A percentile compares a stretch with the other conserved stretches of the same genome.
phyloP scores from a whole-genome alignment of 2,329 filamentous ascomycete genomes.

The Ophiostoma quercus region DNA sequence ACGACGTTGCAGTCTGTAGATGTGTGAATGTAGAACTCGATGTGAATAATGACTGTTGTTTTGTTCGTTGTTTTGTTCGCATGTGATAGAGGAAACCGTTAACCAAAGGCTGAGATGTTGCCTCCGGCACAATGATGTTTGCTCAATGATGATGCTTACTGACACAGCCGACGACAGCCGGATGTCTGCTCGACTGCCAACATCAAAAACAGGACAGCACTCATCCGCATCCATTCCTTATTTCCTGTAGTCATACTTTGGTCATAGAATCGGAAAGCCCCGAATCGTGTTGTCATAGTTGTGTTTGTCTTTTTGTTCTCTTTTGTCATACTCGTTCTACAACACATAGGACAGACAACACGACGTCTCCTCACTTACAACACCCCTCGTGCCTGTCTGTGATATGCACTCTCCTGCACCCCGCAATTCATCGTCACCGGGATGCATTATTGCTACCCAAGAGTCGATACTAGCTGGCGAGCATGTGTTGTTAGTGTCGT shows the following conservation, averaged over 20 bases:
- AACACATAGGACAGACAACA: neutral
- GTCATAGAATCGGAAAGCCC: neutral
- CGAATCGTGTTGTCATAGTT: neutral
- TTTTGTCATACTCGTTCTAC: neutral
- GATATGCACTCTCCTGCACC: slow-evolving; percentile 8
- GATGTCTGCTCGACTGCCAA: neutral
- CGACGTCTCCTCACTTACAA: neutral
- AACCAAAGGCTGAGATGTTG: neutral
- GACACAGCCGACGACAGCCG: neutral
- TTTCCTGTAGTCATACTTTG: neutral
- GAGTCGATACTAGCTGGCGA: neutral
- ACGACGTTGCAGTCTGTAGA: neutral
- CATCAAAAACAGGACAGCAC: neutral
- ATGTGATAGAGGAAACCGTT: neutral
- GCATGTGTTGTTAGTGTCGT: neutral
- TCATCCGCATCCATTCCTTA: neutral
- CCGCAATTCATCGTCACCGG: neutral
- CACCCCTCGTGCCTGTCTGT: neutral
- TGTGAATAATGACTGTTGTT: neutral
- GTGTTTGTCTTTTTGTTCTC: neutral
- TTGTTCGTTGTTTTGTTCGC: neutral
- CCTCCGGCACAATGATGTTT: neutral
- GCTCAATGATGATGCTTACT: no score
- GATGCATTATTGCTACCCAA: slow-evolving; percentile 4
- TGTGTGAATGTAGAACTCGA: neutral